Base-by-base conservation (phyloP, 1,284 basidiomycete species). In the Taiwanofungus camphoratus region DNA sequence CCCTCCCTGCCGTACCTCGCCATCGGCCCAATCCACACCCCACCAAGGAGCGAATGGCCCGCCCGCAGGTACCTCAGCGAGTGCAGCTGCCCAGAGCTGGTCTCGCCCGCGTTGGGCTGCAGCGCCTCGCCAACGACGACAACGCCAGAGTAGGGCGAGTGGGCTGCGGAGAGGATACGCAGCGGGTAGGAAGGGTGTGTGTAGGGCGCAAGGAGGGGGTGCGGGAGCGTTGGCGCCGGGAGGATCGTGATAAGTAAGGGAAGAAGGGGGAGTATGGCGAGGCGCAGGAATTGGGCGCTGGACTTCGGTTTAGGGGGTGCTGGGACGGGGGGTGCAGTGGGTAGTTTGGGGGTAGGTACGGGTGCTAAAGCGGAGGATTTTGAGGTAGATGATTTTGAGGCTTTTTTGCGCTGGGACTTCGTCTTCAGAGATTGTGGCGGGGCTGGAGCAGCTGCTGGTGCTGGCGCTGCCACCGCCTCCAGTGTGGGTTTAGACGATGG, bases 1-100 rank as follows among this genome's bases (percentile, higher is more conserved):
- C 63, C 59, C 38, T 70, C 59, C 45, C 71, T 67, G 18, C 76
- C 49, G 6, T 68, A 66, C 15, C 64, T 57, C 5, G 76, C 68
- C 50, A 68, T 69, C 24, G 69, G 61, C 13, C 75, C 76, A 18
- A 82, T 76, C 93, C 93, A 96, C 35, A 87, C 77, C 2, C 92
- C 93, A 2, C 92, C 92, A 3, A 97, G 68, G 16, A 96, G 70
- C 3, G 88, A 91, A 62, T 95, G 91, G 35, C 91, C 89, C 22
- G 83, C 90, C 12, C 93, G 77, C 30, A 97, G 67, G 59, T 87
- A 94, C 34, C 92, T 74, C 49, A 88, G 71, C 6, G 79, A 78
- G 49, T 79, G 71, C 47, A 60, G 55, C 26, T 54, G 52, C 34
- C 41, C 59, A 29, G 51, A 40, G 42, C 52, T 51, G 12, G 56